Percentiles rank a stretch among this genome's conserved stretches.
Conservation (phyloP, 23 red algal species). For the Chondrus crispus region DNA sequence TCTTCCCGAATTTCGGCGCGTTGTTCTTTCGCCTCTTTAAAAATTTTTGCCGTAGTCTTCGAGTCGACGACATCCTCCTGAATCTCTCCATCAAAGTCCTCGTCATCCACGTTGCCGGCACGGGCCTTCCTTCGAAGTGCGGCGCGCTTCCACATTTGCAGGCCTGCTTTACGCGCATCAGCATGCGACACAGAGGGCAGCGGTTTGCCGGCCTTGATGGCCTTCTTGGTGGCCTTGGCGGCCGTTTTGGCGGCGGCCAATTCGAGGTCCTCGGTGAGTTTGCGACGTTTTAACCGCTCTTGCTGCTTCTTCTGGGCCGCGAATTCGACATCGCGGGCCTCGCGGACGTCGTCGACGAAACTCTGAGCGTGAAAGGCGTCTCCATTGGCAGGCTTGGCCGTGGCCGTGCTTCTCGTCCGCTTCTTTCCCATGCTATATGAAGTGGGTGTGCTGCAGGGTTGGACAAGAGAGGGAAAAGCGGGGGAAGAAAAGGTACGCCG, state of each 20-base stretch:
- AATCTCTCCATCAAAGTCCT: conserved; percentile 1
- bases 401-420: not conserved
- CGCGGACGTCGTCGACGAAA: conserved; percentile 55
- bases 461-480: too few species aligned
- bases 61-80: conserved; percentile 5
- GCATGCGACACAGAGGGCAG: not conserved
- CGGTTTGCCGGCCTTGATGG: not conserved
- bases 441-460: too few species aligned
- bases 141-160: conserved; percentile 29
- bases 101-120: not conserved
- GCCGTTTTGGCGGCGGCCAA: not conserved
- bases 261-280: conserved; percentile 25
- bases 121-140: conserved; percentile 1
- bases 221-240: not conserved
- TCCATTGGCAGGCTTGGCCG: not conserved
- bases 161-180: conserved; percentile 32
- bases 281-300: conserved; percentile 49
- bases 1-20: conserved; percentile 51
- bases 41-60: conserved; percentile 56
- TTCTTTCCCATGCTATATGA: not conserved
- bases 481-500: too few species aligned
- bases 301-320: conserved; percentile 25
- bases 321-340: conserved; percentile 63
- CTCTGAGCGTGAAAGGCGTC: conserved; percentile 6
- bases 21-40: conserved; percentile 65